Conservation (phyloP, 2,329 filamentous ascomycete species). For the Sporothrix inflata region DNA sequence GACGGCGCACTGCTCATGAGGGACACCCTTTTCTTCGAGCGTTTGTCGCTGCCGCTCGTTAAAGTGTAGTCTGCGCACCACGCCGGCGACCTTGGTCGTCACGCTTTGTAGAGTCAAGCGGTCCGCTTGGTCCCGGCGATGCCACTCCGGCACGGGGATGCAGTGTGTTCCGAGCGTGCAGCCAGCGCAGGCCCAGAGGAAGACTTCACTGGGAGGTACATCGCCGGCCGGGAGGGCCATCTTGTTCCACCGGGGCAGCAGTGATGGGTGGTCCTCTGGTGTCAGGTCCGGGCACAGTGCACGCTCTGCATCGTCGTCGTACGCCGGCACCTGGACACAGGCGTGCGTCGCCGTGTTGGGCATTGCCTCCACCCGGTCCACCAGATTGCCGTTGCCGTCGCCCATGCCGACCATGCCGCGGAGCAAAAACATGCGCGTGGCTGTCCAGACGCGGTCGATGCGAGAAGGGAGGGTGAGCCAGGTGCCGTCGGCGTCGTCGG, state of each 20-base stretch:
- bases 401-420: constrained; percentile 21
- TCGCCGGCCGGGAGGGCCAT: background rate
- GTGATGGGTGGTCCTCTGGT: background rate
- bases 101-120: background rate
- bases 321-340: background rate
- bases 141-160: constrained; percentile 9
- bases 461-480: background rate
- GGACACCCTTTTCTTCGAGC: background rate
- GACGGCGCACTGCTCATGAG: background rate
- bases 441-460: constrained; percentile 26
- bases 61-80: background rate
- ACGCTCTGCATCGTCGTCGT: background rate
- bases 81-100: background rate
- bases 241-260: background rate
- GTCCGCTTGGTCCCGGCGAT: background rate
- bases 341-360: background rate
- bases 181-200: constrained; percentile 26
- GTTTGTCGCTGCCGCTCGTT: background rate
- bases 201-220: background rate
- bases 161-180: constrained; percentile 24
- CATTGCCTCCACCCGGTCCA: background rate
- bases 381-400: constrained; percentile 11
- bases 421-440: constrained; percentile 18
- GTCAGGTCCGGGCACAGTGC: background rate
- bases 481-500: background rate